A percentile compares a stretch with the other conserved stretches of the same genome.
These are phyloP conservation scores for Cystofilobasidium ferigula DNA, from an alignment of 768 basidiomycete genomes.

Conservation along the genomic window DNA sequence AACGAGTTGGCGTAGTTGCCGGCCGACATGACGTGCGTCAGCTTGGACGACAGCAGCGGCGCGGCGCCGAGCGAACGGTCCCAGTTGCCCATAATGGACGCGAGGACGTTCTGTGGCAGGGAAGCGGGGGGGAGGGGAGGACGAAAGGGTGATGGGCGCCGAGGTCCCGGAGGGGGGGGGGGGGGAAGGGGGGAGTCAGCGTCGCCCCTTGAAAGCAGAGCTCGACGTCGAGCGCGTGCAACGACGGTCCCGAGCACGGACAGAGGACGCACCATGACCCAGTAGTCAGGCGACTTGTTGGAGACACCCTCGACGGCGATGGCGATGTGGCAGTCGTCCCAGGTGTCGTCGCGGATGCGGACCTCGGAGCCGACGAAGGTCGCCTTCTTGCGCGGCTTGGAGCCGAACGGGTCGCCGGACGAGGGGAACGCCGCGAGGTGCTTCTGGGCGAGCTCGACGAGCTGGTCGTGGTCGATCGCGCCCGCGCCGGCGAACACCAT, in stretches of 20 bases:
- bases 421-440: conserved; percentile 82
- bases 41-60: conserved; percentile 74
- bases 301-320: conserved; percentile 96
- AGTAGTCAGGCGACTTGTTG: conserved; percentile 97
- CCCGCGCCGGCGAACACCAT: conserved; percentile 98
- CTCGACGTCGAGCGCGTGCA: background rate
- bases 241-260: background rate
- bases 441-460: conserved; percentile 88
- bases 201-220: too few species aligned
- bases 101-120: conserved; percentile 65
- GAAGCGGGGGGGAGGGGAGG: too few species aligned
- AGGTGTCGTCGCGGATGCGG: conserved; percentile 82
- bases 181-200: too few species aligned
- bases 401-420: conserved; percentile 76
- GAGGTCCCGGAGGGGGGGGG: too few species aligned
- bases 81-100: conserved; percentile 98
- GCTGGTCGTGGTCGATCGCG: conserved; percentile 79
- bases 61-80: conserved; percentile 88
- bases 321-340: conserved; percentile 81
- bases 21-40: conserved; percentile 77
- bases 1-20: conserved; percentile 98
- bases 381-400: conserved; percentile 58
- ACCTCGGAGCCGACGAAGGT: conserved; percentile 89
- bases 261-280: conserved; percentile 71
- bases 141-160: background rate